These are phyloP conservation scores for Phoma sp. DNA, from an alignment of 2,329 filamentous ascomycete species.

Conservation along the genomic window DNA sequence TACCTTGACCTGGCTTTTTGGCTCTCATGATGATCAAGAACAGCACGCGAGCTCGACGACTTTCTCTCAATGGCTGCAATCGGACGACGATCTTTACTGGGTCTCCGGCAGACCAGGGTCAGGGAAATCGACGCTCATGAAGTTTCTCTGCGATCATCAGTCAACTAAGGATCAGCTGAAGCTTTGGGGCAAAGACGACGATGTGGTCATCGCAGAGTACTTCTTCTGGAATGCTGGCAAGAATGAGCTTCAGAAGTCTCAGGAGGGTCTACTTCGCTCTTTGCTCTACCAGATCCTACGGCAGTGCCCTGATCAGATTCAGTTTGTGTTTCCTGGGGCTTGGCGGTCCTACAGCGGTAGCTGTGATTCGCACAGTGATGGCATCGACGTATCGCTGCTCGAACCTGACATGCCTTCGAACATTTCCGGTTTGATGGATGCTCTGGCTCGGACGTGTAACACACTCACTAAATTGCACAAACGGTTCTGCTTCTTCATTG, in stretches of 20 bases:
- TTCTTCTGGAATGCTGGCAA: conserved; percentile 27
- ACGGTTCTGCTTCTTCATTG: conserved; percentile 32
- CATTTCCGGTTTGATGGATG: too few relatives aligned
- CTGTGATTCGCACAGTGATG: too few relatives aligned
- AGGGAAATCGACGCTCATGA: conserved; percentile 52
- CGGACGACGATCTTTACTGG: background rate
- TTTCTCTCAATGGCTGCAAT: background rate
- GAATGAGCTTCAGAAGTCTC: conserved; percentile 20
- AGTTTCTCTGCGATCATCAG: conserved; percentile 18
- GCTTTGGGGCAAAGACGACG: background rate
- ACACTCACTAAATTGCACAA: background rate
- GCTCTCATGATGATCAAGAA: too few relatives aligned
- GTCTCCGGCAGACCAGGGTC: conserved; percentile 45
- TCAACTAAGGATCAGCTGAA: conserved; percentile 19
- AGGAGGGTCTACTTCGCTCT: conserved; percentile 27
- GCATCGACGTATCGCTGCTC: too few relatives aligned
- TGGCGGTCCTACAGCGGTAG: too few relatives aligned
- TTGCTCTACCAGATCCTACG: conserved; percentile 28
- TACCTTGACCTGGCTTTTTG: too few relatives aligned
- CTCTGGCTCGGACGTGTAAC: too few relatives aligned
- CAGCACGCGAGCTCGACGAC: background rate
- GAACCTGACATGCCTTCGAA: too few relatives aligned
- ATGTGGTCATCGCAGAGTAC: conserved; percentile 19
- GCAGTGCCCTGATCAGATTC: background rate
- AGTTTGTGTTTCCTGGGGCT: too few relatives aligned